phyloP scores from a whole-genome alignment of 2,329 filamentous ascomycete species.

The Calonectria honghensis region DNA sequence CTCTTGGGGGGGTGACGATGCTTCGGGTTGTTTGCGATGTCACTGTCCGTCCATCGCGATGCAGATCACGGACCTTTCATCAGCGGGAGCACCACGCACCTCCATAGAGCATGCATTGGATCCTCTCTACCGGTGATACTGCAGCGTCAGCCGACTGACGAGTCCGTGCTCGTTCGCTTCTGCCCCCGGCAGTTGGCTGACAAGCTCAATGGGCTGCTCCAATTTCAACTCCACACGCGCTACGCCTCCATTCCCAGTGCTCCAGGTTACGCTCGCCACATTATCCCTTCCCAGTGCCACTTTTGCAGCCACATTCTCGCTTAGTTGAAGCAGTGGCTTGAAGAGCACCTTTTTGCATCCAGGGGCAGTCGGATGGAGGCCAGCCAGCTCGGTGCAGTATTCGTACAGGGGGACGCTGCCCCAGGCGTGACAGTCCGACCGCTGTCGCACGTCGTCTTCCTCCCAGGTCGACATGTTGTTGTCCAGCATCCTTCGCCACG shows the following conservation, averaged over 20 bases:
- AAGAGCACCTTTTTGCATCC: conserved; percentile 37
- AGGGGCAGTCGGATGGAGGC: conserved; percentile 26
- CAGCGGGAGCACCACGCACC: not conserved
- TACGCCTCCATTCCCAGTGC: not conserved
- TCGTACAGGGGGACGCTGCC: conserved; percentile 43
- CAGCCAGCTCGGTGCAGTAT: conserved; percentile 41
- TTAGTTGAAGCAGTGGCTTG: conserved; percentile 37
- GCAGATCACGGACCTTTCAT: not conserved
- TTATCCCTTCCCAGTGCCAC: conserved; percentile 36
- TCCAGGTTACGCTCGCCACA: conserved; percentile 37
- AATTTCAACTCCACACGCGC: conserved; percentile 26
- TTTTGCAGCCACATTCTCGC: conserved; percentile 27
- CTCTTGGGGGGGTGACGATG: not conserved
- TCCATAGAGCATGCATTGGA: not conserved
- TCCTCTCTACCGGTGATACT: not conserved
- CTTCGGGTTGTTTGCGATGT: not conserved
- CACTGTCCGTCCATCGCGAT: not conserved
- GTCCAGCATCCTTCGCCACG: conserved; percentile 39
- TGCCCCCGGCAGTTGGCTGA: conserved; percentile 32
- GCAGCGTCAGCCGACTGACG: conserved; percentile 7
- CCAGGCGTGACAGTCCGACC: conserved; percentile 44
- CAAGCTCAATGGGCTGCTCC: conserved; percentile 29
- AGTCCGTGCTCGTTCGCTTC: conserved; percentile 27
- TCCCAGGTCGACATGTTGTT: conserved; percentile 44
- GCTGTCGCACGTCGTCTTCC: conserved; percentile 42